A percentile compares a stretch with the other conserved stretches of the same genome.
Conservation (phyloP, 2,329 filamentous ascomycete species). For the Rhynchosporium graminicola region DNA sequence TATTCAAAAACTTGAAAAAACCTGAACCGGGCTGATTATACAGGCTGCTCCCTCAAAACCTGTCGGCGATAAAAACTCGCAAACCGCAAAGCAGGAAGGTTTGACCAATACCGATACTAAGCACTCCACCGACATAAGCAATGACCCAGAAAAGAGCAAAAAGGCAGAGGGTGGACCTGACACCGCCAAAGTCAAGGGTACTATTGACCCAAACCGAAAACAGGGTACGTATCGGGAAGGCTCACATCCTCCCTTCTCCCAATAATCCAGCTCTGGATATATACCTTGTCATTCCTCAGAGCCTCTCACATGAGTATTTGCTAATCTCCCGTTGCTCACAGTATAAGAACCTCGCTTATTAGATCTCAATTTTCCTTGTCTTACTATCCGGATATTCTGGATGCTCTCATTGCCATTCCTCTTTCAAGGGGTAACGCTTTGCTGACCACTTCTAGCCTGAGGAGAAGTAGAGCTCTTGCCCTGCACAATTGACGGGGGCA, state of each 20-base stretch:
- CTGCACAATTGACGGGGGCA: conserved; percentile 6
- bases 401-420: conserved; percentile 21
- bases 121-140: conserved; percentile 48
- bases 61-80: conserved; percentile 44
- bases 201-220: conserved; percentile 43
- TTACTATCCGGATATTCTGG: background rate
- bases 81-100: conserved; percentile 54
- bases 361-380: background rate
- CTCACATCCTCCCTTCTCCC: no score
- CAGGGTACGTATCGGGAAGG: conserved; percentile 17
- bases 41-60: conserved; percentile 35
- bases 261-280: no score
- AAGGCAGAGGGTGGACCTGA: conserved; percentile 59
- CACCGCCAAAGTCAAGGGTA: conserved; percentile 54
- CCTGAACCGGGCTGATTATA: conserved; percentile 14
- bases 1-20: background rate
- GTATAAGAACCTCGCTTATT: conserved; percentile 32
- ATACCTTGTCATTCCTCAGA: no score
- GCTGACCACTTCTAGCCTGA: conserved; percentile 29
- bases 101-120: conserved; percentile 53
- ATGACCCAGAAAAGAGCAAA: conserved; percentile 50
- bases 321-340: no score
- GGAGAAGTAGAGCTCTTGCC: conserved; percentile 19
- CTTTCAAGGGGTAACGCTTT: conserved; percentile 24
- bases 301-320: no score